Conservation (phyloP, 73 alveolate genomes). For the Paramecium pentaurelia region DNA sequence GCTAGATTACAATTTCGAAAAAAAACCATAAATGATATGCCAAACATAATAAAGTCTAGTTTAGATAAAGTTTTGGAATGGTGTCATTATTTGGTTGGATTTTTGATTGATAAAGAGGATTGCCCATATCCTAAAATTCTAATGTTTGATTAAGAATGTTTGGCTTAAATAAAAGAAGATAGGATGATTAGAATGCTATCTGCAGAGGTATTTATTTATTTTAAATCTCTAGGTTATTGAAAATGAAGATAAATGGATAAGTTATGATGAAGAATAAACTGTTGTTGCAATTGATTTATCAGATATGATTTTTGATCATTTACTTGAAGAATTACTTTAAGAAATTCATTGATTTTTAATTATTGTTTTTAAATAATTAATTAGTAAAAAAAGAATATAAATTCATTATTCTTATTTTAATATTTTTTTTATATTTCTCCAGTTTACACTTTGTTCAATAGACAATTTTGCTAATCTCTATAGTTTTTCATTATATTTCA, state of each 20-base stretch:
- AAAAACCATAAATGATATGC: background rate
- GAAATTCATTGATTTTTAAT: conserved; percentile 2
- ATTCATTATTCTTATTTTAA: background rate
- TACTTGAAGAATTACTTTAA: conserved; percentile 51
- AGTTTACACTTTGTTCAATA: background rate
- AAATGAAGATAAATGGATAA: conserved; percentile 60
- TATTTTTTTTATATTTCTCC: background rate
- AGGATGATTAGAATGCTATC: conserved; percentile 63
- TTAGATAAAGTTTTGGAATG: conserved; percentile 61
- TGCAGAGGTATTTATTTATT: conserved; percentile 43
- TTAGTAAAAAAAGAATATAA: background rate
- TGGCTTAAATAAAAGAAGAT: conserved; percentile 68
- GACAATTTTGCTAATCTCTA: background rate
- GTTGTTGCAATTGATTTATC: conserved; percentile 59
- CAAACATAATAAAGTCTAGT: conserved; percentile 18
- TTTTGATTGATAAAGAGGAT: conserved; percentile 62
- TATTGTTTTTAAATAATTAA: background rate
- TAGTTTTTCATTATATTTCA: background rate
- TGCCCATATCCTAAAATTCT: conserved; percentile 45
- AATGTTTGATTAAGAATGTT: conserved; percentile 62
- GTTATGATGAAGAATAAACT: conserved; percentile 59
- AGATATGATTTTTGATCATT: conserved; percentile 56
- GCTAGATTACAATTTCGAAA: background rate
- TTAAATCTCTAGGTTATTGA: conserved; percentile 16
- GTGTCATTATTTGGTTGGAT: conserved; percentile 60